These are phyloP conservation scores for Inga leiocalycina DNA, from an alignment of 306 rosid species.

Conservation along the genomic window DNA sequence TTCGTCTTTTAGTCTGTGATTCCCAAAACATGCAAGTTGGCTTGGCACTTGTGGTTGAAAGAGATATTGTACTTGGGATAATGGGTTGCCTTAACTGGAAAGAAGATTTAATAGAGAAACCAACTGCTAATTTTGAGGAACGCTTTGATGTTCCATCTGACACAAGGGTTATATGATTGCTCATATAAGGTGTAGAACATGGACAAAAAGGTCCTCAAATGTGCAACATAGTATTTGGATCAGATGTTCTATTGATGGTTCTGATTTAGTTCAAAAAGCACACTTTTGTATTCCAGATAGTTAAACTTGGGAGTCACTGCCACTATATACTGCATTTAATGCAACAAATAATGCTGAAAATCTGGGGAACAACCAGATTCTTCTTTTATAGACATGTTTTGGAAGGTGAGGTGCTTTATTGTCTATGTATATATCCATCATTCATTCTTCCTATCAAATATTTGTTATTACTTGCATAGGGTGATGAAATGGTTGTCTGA, in stretches of 20 bases:
- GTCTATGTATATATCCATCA: not conserved
- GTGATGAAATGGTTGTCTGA: not conserved
- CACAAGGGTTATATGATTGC: constrained; percentile 79
- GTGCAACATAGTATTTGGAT: constrained; percentile 54
- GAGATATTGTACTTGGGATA: constrained; percentile 71
- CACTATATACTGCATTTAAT: constrained; percentile 53
- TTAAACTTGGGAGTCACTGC: constrained; percentile 74
- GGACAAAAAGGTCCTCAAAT: constrained; percentile 56
- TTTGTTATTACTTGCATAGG: not conserved
- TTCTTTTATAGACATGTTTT: constrained; percentile 65
- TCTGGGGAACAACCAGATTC: constrained; percentile 51
- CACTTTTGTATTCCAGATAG: constrained; percentile 76
- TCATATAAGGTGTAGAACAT: constrained; percentile 77
- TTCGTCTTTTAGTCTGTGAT: constrained; percentile 4
- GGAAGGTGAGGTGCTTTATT: constrained; percentile 61
- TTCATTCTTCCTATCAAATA: constrained; percentile 21
- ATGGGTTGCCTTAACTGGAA: constrained; percentile 97
- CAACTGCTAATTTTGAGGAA: constrained; percentile 42
- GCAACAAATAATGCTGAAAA: constrained; percentile 50
- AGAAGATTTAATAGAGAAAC: constrained; percentile 46
- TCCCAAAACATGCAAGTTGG: constrained; percentile 66
- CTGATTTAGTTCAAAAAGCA: constrained; percentile 52
- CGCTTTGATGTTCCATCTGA: constrained; percentile 36
- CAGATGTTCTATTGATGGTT: constrained; percentile 59
- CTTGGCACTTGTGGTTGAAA: constrained; percentile 90